These are phyloP conservation scores for Chondrus crispus DNA, from an alignment of 23 red algal species.

Conservation along the genomic window DNA sequence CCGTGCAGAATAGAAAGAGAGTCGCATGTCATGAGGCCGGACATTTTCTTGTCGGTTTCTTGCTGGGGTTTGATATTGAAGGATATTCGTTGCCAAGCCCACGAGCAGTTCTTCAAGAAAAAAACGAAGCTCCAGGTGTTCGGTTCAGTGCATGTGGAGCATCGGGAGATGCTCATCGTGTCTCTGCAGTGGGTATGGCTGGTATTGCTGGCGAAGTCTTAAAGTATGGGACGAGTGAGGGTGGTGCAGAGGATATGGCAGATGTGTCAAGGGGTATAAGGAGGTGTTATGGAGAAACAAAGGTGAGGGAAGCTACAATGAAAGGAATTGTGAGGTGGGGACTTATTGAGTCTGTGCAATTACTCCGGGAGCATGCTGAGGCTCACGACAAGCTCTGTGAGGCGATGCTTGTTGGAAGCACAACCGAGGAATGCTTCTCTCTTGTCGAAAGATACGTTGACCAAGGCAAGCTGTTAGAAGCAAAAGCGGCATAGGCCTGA, in stretches of 20 bases:
- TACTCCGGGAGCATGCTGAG: conserved; percentile 11
- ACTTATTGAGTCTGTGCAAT: neutral
- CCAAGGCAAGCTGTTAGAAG: too few species aligned
- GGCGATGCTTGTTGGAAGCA: too few species aligned
- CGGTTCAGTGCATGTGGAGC: neutral
- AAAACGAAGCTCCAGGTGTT: too few species aligned
- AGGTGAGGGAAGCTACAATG: neutral
- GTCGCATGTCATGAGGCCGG: conserved; percentile 41
- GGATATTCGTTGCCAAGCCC: neutral
- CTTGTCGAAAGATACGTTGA: too few species aligned
- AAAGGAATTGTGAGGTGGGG: conserved; percentile 16
- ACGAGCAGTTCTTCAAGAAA: neutral
- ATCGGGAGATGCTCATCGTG: neutral
- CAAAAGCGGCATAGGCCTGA: too few species aligned
- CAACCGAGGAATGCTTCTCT: too few species aligned
- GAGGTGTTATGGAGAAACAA: neutral
- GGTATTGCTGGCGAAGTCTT: conserved; percentile 22
- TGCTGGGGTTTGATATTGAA: neutral
- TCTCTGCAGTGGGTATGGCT: conserved; percentile 11
- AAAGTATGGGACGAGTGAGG: neutral
- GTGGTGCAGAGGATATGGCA: conserved; percentile 31
- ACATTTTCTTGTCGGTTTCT: conserved; percentile 32
- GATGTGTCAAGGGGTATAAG: neutral
- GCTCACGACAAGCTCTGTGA: neutral
- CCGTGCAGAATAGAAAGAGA: neutral